These are phyloP conservation scores for Chlorophyllum brunneum DNA, from an alignment of 768 basidiomycete species.

Conservation along the genomic window DNA sequence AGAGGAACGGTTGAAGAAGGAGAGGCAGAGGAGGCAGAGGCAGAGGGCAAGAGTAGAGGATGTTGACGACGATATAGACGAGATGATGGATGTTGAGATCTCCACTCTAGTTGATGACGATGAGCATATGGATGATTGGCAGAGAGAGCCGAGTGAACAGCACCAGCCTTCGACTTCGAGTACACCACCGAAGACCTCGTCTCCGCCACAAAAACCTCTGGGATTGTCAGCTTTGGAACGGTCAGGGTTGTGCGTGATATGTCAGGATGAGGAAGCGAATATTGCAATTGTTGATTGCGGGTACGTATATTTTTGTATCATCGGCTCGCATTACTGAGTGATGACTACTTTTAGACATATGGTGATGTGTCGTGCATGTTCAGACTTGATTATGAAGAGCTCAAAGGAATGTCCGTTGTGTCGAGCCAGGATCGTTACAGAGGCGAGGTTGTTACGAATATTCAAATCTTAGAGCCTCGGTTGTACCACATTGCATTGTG, in stretches of 20 bases:
- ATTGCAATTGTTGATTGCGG: conserved; percentile 95
- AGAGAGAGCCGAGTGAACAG: background rate
- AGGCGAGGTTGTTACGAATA: conserved; percentile 75
- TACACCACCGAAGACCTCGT: conserved; percentile 19
- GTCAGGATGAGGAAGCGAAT: conserved; percentile 92
- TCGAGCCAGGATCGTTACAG: conserved; percentile 83
- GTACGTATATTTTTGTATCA: conserved; percentile 37
- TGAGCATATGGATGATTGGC: background rate
- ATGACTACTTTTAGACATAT: conserved; percentile 55
- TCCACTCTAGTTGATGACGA: conserved; percentile 9
- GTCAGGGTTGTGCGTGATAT: conserved; percentile 83
- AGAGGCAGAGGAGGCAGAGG: conserved; percentile 19
- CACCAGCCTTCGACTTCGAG: conserved; percentile 3
- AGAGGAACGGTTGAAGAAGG: conserved; percentile 14
- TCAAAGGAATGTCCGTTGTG: conserved; percentile 89
- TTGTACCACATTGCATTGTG: background rate
- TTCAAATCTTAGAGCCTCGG: conserved; percentile 41
- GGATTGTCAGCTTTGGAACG: conserved; percentile 50
- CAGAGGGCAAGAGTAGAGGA: conserved; percentile 18
- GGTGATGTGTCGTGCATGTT: conserved; percentile 73
- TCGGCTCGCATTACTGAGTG: background rate
- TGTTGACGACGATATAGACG: conserved; percentile 15
- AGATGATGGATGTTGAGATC: conserved; percentile 15
- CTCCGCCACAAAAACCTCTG: conserved; percentile 30
- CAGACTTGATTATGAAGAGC: conserved; percentile 74